Base-by-base conservation (phyloP, 495 filamentous ascomycete genomes). In the Tuber aestivum region DNA sequence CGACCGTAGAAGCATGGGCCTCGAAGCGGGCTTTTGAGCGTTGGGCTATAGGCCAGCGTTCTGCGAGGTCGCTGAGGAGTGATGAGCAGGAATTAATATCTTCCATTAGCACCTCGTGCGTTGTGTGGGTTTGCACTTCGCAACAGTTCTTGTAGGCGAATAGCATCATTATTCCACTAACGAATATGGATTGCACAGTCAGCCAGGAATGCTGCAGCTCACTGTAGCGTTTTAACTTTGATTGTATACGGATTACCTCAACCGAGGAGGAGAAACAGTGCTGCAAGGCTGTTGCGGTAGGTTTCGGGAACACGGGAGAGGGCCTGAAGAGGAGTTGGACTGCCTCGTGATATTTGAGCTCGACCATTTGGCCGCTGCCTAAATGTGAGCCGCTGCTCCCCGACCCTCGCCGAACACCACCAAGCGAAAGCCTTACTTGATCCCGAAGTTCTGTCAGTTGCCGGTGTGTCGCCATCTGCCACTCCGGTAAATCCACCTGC, bases 281-380 rank as follows among this genome's bases (percentile, higher is more conserved):
- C 18, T 76, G 74, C 8, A 77, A 38, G 10, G 70, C 76, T 41
- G 56, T 37, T 18, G 72, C 23, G 1, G 71, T 77, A 8, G 81
- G 78, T 16, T 20, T 74, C 9, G 72, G 76, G 37, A 83, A 78
- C 61, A 74, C 76, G 16, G 74, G 78, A 37, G 72, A 82, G 7
- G 78, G 81, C 10, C 78, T 72, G 70, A 83, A 83, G 16, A 83
- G 76, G 18, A 83, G 44, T 45, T 83, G 81, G 10, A 83, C 78
- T 16, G 81, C 81, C 68, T 83, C 81, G n/a, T 79, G 56, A 37
- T 74, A 78, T 56, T 81, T 83, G 35, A 83, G 76, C 44, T 83
- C 81, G 32, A 81, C 72, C 70, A 80, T 80, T 41, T 81, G 79
- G 9, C 74, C 72, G 35, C 45, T 77, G 18, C 78, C 75, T 32